These are phyloP conservation scores for Leucaena leucocephala DNA, from an alignment of 306 rosid genomes.

Conservation along the genomic window DNA sequence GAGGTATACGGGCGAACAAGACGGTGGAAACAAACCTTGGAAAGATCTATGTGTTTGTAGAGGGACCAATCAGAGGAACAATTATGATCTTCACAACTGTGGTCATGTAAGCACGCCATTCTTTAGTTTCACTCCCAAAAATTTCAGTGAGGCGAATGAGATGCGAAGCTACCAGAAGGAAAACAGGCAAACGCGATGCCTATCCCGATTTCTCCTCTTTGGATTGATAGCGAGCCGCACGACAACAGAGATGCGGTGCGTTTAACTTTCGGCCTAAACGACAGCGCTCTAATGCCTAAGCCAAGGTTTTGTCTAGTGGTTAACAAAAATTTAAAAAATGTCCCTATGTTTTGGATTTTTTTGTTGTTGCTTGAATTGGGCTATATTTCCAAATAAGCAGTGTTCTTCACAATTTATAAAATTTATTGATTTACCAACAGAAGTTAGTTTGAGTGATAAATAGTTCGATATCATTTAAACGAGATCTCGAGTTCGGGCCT, in stretches of 20 bases:
- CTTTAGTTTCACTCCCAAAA: constrained; percentile 5
- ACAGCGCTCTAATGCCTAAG: neutral
- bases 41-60: constrained; percentile 78
- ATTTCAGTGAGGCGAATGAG: neutral
- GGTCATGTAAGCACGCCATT: constrained; percentile 95
- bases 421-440: too few relatives aligned
- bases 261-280: neutral
- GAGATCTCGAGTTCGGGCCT: too few relatives aligned
- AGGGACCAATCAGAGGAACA: constrained; percentile 93
- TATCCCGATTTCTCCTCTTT: neutral
- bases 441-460: too few relatives aligned
- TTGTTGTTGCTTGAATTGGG: too few relatives aligned
- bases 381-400: too few relatives aligned
- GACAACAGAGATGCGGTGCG: neutral
- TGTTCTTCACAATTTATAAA: too few relatives aligned
- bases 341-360: too few relatives aligned
- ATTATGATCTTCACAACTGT: constrained; percentile 91
- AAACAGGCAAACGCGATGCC: neutral
- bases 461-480: too few relatives aligned
- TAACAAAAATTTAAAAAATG: too few relatives aligned
- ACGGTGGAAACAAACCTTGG: constrained; percentile 55
- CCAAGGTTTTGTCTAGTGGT: neutral
- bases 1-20: neutral
- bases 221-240: neutral
- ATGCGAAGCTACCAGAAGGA: neutral